phyloP scores from a whole-genome alignment of 805 yeast species.

The Sugiyamaella valdiviana region DNA sequence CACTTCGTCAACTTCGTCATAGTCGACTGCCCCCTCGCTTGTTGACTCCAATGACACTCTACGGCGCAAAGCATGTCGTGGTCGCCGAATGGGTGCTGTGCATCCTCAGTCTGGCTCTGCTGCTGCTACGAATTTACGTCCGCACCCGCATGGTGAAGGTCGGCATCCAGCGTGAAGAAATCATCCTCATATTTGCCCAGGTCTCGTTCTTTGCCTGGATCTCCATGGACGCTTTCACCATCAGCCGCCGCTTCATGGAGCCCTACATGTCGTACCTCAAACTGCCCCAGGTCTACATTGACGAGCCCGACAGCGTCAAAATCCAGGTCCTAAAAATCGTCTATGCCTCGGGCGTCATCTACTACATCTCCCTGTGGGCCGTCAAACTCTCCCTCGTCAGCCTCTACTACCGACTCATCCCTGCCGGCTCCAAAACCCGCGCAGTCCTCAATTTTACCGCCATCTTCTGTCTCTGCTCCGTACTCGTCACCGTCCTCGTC shows the following conservation, averaged over 20 bases:
- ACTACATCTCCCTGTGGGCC: constrained; percentile 24
- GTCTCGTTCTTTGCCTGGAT: constrained; percentile 22
- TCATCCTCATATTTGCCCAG: constrained; percentile 21
- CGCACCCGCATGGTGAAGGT: constrained; percentile 18
- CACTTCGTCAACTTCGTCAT: background rate
- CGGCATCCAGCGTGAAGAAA: constrained; percentile 23
- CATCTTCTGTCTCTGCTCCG: constrained; percentile 12
- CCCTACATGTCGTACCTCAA: constrained; percentile 16
- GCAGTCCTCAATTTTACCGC: constrained; percentile 15
- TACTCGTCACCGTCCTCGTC: constrained; percentile 17
- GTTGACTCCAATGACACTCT: background rate
- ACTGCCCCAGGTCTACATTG: constrained; percentile 3
- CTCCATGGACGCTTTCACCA: constrained; percentile 21
- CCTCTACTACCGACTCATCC: constrained; percentile 24
- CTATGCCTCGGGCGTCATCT: constrained; percentile 24
- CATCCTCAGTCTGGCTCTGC: constrained; percentile 15
- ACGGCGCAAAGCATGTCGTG: background rate
- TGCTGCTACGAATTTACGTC: constrained; percentile 19
- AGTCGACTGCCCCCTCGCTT: too few relatives aligned
- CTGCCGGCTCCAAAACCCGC: constrained; percentile 20
- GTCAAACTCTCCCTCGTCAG: constrained; percentile 24
- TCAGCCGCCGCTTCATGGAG: constrained; percentile 22
- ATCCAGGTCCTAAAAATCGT: constrained; percentile 21
- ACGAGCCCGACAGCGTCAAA: constrained; percentile 10
- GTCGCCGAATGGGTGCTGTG: constrained; percentile 24